Evolutionary conservation across 495 filamentous ascomycete genomes (phyloP), one percentile per base, ranked within the genome.

Genomic region (Friedmanniomyces simplex): DNA sequence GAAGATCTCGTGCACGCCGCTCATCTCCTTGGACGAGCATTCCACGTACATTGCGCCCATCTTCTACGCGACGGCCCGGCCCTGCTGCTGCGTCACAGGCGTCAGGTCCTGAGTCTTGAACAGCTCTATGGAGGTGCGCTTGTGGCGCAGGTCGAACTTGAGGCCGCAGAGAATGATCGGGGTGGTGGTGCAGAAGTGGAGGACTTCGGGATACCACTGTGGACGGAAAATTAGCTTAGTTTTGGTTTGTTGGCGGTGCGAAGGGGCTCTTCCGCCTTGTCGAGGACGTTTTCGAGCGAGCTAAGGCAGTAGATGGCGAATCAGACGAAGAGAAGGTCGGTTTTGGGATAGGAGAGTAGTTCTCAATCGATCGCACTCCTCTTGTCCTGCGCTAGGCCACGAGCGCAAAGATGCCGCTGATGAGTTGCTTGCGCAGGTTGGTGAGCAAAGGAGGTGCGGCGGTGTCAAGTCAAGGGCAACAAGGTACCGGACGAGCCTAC

Each of bases 281-380:
- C 93, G 76, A 97, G 85, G 53, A 98, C 93, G 67, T 98, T 98
- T 63, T 98, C 93, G 48, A 98, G 74, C 11, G 93, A 97, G 67
- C 95, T 95, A 18, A 94, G 93, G 71, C 94, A 98, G 75, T 98
- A 94, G 60, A 98, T 94, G 56, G 94, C 94, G 74, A 98, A 98
- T 77, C 93, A 98, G 63, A 98, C 93, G 70, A 98, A 96, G 41
- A 97, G 79, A 14, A 98, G 82, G 69, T 98, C 94, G 21, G 93
- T 98, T 72, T 97, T 94, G 1, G 93, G 93, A 70, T 98, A 98
- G 30, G 91, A 96, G 28, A 98, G 82, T 34, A 94, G 93, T 58
- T n/a, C 93, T 84, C 59, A 98, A 76, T 62, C 93, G 86, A 70
- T 98, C 93, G 71, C 97, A 98, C 74, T 97, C 94, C 72, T 98